Evolutionary conservation across 2,329 filamentous ascomycete species (phyloP).

Genomic region (Sclerotinia glacialis): DNA sequence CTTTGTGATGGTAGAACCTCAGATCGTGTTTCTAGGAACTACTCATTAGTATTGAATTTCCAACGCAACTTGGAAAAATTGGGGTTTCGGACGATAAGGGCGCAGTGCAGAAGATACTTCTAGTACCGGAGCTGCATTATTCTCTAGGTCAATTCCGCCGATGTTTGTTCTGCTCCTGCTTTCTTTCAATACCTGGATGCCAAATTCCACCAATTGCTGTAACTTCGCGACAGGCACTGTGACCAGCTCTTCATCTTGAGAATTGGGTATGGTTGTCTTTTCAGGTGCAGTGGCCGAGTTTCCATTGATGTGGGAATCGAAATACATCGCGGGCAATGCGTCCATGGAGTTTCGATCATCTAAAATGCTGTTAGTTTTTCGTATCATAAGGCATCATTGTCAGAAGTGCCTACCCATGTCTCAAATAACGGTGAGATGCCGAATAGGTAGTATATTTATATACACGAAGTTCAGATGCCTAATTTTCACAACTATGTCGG

Average conservation of each 20-base stretch:
- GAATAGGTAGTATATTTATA: background rate
- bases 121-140: background rate
- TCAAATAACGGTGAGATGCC: background rate
- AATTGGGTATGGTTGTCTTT: background rate
- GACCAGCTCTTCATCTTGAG: constrained; percentile 6
- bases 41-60: background rate
- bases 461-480: too few relatives aligned
- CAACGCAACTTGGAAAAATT: background rate
- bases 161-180: background rate
- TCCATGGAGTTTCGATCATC: background rate
- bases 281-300: background rate
- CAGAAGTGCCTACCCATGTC: background rate
- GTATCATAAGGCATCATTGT: background rate
- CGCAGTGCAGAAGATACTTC: background rate
- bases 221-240: constrained; percentile 9
- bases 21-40: background rate
- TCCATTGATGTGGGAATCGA: background rate
- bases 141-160: background rate
- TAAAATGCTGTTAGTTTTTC: background rate
- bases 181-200: constrained; percentile 2
- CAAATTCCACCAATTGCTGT: constrained; percentile 10
- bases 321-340: background rate
- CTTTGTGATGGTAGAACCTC: background rate
- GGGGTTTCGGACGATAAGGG: background rate
- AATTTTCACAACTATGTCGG: background rate